These are phyloP conservation scores for Botrytis sinoallii DNA, from an alignment of 2,329 filamentous ascomycete genomes.

Conservation along the genomic window DNA sequence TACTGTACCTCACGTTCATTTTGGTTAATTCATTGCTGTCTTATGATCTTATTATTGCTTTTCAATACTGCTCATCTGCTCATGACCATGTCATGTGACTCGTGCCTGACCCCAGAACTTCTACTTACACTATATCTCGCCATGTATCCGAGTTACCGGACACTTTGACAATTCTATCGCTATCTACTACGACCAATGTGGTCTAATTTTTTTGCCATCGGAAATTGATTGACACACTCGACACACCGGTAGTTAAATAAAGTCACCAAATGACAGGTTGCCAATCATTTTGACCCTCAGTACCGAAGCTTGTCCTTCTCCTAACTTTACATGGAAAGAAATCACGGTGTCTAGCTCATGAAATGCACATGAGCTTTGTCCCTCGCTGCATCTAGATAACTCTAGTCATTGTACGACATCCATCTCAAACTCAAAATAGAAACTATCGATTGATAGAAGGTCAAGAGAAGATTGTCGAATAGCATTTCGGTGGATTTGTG, in stretches of 20 bases:
- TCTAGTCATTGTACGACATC: not conserved
- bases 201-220: not conserved
- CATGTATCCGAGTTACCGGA: not conserved
- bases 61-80: not conserved
- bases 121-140: not conserved
- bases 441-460: not conserved
- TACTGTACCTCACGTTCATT: not conserved
- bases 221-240: not conserved
- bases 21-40: not conserved
- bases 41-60: not conserved
- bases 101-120: not conserved
- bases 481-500: not conserved
- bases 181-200: not conserved
- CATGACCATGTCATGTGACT: not conserved
- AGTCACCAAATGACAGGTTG: not conserved
- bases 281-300: not conserved
- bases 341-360: not conserved
- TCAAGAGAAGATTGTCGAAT: not conserved
- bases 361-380: not conserved
- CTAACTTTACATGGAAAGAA: not conserved
- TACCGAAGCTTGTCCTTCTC: not conserved
- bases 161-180: not conserved
- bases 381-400: not conserved
- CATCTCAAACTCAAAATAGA: not conserved
- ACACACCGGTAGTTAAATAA: slow-evolving; percentile 2